These are phyloP conservation scores for Blepharisma japonicum DNA, from an alignment of 73 alveolate genomes.

Conservation along the genomic window DNA sequence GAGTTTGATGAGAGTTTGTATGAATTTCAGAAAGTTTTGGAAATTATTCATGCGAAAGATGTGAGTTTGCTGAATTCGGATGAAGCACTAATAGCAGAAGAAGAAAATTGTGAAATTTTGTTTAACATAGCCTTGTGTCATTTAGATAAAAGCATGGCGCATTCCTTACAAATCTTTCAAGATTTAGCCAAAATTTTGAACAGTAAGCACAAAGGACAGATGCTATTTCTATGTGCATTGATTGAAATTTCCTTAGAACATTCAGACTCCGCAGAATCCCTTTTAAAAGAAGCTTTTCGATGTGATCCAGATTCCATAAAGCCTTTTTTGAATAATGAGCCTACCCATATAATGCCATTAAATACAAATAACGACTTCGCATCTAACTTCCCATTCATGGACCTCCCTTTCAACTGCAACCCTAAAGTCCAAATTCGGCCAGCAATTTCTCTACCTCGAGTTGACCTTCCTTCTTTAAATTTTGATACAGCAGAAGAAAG, in stretches of 20 bases:
- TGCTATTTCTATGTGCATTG: constrained; percentile 16
- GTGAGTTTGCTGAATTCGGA: not conserved
- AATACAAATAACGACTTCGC: not conserved
- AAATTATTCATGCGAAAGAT: constrained; percentile 19
- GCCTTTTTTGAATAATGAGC: not conserved
- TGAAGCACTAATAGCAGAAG: constrained; percentile 2
- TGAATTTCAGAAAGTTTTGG: not conserved
- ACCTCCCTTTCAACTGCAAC: not conserved
- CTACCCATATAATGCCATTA: not conserved
- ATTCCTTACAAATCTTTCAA: constrained; percentile 2
- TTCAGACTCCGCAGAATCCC: not conserved
- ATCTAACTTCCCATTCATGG: not conserved
- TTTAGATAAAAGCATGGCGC: not conserved
- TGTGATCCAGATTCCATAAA: constrained; percentile 1
- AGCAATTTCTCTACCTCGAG: not conserved
- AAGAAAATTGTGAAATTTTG: constrained; percentile 30
- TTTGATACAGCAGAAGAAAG: not conserved
- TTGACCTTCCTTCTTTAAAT: not conserved
- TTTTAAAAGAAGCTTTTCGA: not conserved
- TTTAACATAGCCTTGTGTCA: constrained; percentile 4
- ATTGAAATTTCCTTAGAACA: not conserved
- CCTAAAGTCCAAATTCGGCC: not conserved
- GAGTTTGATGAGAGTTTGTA: not conserved
- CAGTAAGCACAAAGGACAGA: constrained; percentile 21
- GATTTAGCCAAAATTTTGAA: constrained; percentile 2